Conservation (phyloP, 352 stramenopile species). For the Stephanocyclus meneghinianus region DNA sequence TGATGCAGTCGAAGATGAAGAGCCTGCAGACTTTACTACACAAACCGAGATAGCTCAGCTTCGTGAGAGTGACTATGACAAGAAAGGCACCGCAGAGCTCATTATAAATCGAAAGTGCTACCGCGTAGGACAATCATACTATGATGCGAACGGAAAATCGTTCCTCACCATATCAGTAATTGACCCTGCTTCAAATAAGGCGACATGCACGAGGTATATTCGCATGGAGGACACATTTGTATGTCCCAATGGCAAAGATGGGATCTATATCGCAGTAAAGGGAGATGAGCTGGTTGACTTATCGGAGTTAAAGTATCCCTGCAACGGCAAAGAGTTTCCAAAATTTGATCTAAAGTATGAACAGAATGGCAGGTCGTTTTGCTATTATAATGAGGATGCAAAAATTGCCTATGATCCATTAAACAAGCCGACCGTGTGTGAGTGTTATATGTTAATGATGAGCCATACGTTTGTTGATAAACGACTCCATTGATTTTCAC, state of each 20-base stretch:
- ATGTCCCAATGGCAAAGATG: conserved; percentile 33
- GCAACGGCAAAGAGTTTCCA: neutral
- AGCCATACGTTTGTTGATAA: neutral
- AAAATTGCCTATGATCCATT: conserved; percentile 32
- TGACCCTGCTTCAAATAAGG: conserved; percentile 13
- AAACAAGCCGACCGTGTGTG: conserved; percentile 30
- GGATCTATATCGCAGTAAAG: conserved; percentile 20
- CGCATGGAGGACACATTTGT: conserved; percentile 32
- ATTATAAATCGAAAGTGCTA: conserved; percentile 37
- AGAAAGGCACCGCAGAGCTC: conserved; percentile 30
- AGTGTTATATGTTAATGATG: conserved; percentile 13
- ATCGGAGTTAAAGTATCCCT: conserved; percentile 19
- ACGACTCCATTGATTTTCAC: neutral
- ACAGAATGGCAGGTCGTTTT: conserved; percentile 28
- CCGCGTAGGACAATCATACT: conserved; percentile 41
- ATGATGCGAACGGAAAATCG: conserved; percentile 6
- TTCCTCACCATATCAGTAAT: conserved; percentile 49
- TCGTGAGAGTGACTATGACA: conserved; percentile 38
- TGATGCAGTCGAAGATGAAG: neutral
- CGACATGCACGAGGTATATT: conserved; percentile 34
- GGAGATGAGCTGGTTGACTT: conserved; percentile 37
- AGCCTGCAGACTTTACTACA: conserved; percentile 8
- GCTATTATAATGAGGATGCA: conserved; percentile 33
- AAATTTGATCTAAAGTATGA: conserved; percentile 39
- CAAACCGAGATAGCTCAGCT: conserved; percentile 28